Evolutionary conservation across 73 alveolate species (phyloP).

Genomic region (Effrenium voratum): DNA sequence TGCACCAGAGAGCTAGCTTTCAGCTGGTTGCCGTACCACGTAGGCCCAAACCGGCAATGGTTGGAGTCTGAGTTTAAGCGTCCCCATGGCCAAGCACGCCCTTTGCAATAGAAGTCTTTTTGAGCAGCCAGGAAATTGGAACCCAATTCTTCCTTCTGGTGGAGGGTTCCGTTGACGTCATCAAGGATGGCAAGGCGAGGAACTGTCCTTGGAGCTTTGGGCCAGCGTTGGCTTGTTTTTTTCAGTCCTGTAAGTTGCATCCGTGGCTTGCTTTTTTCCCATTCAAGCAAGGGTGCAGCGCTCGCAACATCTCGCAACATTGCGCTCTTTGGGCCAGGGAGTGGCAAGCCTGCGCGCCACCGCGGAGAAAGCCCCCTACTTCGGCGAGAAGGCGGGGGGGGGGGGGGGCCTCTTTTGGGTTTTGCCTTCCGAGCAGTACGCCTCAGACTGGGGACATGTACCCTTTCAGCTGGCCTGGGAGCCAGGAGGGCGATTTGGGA

Average conservation of each 20-base stretch:
- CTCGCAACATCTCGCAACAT: neutral
- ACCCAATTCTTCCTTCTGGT: conserved; percentile 83
- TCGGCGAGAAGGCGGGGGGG: conserved; percentile 71
- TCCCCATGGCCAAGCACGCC: no score
- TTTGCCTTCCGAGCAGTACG: neutral
- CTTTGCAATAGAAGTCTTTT: no score
- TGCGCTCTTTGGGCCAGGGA: neutral
- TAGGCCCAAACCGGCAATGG: no score
- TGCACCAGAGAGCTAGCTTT: no score
- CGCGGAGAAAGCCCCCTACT: conserved; percentile 69
- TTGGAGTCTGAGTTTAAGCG: no score
- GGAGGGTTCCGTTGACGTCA: conserved; percentile 70
- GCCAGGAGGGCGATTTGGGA: no score
- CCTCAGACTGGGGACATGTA: no score
- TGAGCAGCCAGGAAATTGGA: conserved; percentile 52
- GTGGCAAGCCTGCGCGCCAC: conserved; percentile 78
- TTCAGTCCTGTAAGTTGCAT: neutral
- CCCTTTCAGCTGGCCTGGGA: no score
- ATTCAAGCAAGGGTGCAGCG: neutral
- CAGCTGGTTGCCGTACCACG: no score
- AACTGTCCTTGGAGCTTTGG: neutral
- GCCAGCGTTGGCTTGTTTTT: neutral
- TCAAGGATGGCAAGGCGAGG: conserved; percentile 85
- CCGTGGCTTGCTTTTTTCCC: neutral
- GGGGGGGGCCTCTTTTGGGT: neutral